Conservation (phyloP, 768 basidiomycete species). For the Chalciporus pseudorubinellus region DNA sequence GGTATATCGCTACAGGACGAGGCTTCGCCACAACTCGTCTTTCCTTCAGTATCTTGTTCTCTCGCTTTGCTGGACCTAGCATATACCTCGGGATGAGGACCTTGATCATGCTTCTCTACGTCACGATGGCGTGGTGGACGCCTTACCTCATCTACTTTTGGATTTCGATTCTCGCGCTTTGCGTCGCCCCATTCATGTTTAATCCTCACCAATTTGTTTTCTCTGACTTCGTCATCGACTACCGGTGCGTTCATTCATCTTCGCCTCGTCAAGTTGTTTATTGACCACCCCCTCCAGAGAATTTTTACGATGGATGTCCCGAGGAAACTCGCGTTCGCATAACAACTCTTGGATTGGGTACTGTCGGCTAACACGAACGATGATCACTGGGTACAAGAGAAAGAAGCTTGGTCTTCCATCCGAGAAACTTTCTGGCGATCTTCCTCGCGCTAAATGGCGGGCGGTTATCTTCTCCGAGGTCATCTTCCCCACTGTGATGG, state of each 20-base stretch:
- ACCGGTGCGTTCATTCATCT: slow-evolving; percentile 51
- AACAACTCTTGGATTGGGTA: slow-evolving; percentile 99
- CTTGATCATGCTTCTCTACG: slow-evolving; percentile 87
- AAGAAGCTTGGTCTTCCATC: slow-evolving; percentile 96
- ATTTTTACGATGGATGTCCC: slow-evolving; percentile 98
- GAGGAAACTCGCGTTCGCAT: slow-evolving; percentile 96
- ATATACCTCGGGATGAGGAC: slow-evolving; percentile 98
- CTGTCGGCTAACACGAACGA: slow-evolving; percentile 94
- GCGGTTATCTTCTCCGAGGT: slow-evolving; percentile 87
- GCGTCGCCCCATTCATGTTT: slow-evolving; percentile 96
- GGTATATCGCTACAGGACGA: slow-evolving; percentile 98
- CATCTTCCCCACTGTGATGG: slow-evolving; percentile 82
- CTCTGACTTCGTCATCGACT: slow-evolving; percentile 96
- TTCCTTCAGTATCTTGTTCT: slow-evolving; percentile 92
- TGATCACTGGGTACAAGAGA: slow-evolving; percentile 99
- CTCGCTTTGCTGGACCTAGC: slow-evolving; percentile 96
- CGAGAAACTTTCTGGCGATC: slow-evolving; percentile 93
- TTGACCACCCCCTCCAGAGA: slow-evolving; percentile 53
- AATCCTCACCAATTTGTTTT: slow-evolving; percentile 99
- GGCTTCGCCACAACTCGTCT: slow-evolving; percentile 97
- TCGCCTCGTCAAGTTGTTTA: neutral
- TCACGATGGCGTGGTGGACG: slow-evolving; percentile 89
- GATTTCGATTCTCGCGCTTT: slow-evolving; percentile 89
- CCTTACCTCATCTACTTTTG: slow-evolving; percentile 97
- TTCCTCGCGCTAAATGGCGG: slow-evolving; percentile 90